Evolutionary conservation across 805 yeast species (phyloP).

Genomic region (Metschnikowia kofuensis): DNA sequence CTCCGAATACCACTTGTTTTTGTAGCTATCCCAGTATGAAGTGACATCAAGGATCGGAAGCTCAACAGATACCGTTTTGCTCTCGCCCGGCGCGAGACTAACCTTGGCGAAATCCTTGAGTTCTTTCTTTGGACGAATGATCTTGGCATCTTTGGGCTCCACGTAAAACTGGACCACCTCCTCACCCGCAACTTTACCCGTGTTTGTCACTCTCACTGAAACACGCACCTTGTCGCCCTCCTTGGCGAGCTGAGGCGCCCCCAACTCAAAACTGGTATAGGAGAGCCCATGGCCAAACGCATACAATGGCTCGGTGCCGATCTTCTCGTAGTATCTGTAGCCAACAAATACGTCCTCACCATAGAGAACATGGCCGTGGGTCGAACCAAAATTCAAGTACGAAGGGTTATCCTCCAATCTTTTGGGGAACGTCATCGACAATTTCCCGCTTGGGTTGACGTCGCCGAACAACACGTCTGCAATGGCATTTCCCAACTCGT

Average conservation of each 20-base stretch:
- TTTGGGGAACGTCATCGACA: slow-evolving; percentile 25
- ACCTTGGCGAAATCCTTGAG: slow-evolving; percentile 29
- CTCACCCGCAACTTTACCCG: slow-evolving; percentile 24
- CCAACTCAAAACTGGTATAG: slow-evolving; percentile 24
- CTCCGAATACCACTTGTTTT: too few relatives aligned
- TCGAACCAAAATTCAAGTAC: slow-evolving; percentile 27
- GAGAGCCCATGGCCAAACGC: slow-evolving; percentile 35
- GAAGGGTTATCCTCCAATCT: slow-evolving; percentile 27
- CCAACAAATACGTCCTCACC: slow-evolving; percentile 35
- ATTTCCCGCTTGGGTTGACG: slow-evolving; percentile 30
- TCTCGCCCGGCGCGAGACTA: slow-evolving; percentile 21
- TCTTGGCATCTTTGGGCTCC: slow-evolving; percentile 16
- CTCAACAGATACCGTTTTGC: slow-evolving; percentile 3
- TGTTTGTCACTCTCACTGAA: slow-evolving; percentile 21
- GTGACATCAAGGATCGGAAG: too few relatives aligned
- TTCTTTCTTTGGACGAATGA: slow-evolving; percentile 27
- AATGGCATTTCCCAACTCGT: slow-evolving; percentile 31
- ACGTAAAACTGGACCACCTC: slow-evolving; percentile 31
- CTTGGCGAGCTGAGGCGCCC: slow-evolving; percentile 11
- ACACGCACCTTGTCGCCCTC: slow-evolving; percentile 19
- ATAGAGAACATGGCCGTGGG: slow-evolving; percentile 30
- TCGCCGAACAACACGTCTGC: slow-evolving; percentile 35
- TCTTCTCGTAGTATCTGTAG: slow-evolving; percentile 30
- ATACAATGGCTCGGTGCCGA: slow-evolving; percentile 24
- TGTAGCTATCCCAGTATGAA: too few relatives aligned